Evolutionary conservation across 345 rosid genomes (phyloP).

Genomic region (Pistacia vera): DNA sequence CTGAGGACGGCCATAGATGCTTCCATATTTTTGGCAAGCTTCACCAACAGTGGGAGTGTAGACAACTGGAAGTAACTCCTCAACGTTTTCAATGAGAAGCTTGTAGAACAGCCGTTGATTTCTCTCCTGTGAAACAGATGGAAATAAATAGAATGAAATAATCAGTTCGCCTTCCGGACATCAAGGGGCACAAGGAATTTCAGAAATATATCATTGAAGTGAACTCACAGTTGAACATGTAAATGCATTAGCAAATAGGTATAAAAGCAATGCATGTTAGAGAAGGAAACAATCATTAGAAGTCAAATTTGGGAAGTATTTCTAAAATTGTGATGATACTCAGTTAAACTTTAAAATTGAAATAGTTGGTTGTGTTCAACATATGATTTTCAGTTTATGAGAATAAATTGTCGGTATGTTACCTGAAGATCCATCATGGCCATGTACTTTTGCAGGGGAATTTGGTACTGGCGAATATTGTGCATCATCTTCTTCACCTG

Average conservation of each 20-base stretch:
- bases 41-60: conserved; percentile 99
- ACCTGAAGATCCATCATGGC: conserved; percentile 99
- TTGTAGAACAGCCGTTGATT: conserved; percentile 88
- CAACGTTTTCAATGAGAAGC: conserved; percentile 87
- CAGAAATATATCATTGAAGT: not conserved
- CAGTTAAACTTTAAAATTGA: not conserved
- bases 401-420: not conserved
- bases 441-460: conserved; percentile 93
- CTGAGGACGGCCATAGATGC: conserved; percentile 96
- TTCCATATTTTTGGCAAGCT: conserved; percentile 98
- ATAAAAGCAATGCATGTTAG: not conserved
- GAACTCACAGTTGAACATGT: not conserved
- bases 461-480: conserved; percentile 80
- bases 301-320: not conserved
- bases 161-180: not conserved
- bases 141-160: not conserved
- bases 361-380: not conserved
- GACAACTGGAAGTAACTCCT: conserved; percentile 93
- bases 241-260: not conserved
- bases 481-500: conserved; percentile 94
- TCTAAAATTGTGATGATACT: not conserved
- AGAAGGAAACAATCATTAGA: not conserved
- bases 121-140: conserved; percentile 58
- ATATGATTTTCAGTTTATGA: not conserved
- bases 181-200: not conserved